Evolutionary conservation across 257 asterid genomes (phyloP).

Genomic region (Misopates orontium): DNA sequence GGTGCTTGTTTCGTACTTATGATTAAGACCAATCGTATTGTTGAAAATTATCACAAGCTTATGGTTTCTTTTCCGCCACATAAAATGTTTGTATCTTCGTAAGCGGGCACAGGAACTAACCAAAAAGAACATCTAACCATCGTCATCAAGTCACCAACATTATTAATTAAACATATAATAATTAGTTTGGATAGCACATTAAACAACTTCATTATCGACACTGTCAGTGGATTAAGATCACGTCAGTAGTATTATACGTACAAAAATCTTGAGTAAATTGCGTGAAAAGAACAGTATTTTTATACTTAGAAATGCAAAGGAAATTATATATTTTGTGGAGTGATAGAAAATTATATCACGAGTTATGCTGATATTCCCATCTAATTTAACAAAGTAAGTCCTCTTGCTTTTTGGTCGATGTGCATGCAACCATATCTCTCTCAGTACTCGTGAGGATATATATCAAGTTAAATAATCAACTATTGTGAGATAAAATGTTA

Average conservation of each 20-base stretch:
- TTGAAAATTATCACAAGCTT: too few species aligned
- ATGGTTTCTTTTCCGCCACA: conserved; percentile 33
- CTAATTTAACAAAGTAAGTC: too few species aligned
- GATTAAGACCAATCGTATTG: too few species aligned
- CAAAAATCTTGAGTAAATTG: conserved; percentile 32
- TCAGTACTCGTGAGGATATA: too few species aligned
- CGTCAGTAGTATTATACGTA: conserved; percentile 38
- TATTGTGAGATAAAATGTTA: too few species aligned
- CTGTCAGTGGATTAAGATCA: conserved; percentile 49
- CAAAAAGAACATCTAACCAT: conserved; percentile 3
- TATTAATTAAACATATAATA: conserved; percentile 2
- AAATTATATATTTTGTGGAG: neutral
- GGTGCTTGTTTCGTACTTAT: too few species aligned
- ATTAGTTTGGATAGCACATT: conserved; percentile 23
- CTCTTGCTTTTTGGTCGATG: too few species aligned
- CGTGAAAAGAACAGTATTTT: conserved; percentile 20
- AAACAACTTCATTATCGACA: conserved; percentile 33
- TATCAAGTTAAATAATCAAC: too few species aligned
- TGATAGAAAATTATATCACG: neutral
- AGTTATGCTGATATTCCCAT: too few species aligned
- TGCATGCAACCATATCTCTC: too few species aligned
- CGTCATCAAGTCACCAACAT: conserved; percentile 11
- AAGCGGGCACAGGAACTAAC: conserved; percentile 20
- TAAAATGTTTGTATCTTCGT: conserved; percentile 17
- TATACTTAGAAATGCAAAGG: too few species aligned